Evolutionary conservation across 495 filamentous ascomycete species (phyloP).

Genomic region (Tuber indicum): DNA sequence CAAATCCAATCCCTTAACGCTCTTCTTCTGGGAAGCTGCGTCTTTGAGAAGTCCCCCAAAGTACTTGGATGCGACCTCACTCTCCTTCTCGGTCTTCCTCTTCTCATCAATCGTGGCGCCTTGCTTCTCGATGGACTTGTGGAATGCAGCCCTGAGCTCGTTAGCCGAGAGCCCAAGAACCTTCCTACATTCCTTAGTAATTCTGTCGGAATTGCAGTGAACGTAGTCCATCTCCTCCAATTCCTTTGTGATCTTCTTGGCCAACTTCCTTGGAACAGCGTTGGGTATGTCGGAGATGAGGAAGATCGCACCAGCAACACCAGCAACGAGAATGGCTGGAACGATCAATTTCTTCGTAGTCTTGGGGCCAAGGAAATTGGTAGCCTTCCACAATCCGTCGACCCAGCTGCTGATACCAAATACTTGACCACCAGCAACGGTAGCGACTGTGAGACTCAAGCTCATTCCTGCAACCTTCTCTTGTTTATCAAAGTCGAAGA

Average conservation of each 20-base stretch:
- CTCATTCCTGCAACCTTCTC: conserved; percentile 90
- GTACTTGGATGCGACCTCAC: conserved; percentile 71
- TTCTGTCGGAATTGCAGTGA: conserved; percentile 76
- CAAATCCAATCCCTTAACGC: conserved; percentile 75
- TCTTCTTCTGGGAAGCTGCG: conserved; percentile 60
- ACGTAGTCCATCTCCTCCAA: conserved; percentile 82
- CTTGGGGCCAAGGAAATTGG: conserved; percentile 72
- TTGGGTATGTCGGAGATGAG: conserved; percentile 76
- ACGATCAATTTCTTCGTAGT: conserved; percentile 75
- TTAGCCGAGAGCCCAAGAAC: conserved; percentile 79
- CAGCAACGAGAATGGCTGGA: conserved; percentile 67
- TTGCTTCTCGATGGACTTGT: conserved; percentile 75
- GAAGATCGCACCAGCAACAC: conserved; percentile 71
- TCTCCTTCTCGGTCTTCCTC: conserved; percentile 64
- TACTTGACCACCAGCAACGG: conserved; percentile 70
- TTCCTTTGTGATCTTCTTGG: conserved; percentile 70
- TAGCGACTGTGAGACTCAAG: conserved; percentile 88
- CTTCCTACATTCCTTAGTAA: conserved; percentile 74
- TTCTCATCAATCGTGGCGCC: conserved; percentile 70
- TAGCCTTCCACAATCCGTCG: conserved; percentile 74
- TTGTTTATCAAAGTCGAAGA: conserved; percentile 90
- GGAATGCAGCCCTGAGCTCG: conserved; percentile 68
- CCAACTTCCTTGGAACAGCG: conserved; percentile 80
- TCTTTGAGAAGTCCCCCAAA: conserved; percentile 79
- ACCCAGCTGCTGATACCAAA: conserved; percentile 82